Percentiles rank a stretch among this genome's conserved stretches.
These are phyloP conservation scores for Platismatia glauca DNA, from an alignment of 495 filamentous ascomycete species.

Conservation along the genomic window DNA sequence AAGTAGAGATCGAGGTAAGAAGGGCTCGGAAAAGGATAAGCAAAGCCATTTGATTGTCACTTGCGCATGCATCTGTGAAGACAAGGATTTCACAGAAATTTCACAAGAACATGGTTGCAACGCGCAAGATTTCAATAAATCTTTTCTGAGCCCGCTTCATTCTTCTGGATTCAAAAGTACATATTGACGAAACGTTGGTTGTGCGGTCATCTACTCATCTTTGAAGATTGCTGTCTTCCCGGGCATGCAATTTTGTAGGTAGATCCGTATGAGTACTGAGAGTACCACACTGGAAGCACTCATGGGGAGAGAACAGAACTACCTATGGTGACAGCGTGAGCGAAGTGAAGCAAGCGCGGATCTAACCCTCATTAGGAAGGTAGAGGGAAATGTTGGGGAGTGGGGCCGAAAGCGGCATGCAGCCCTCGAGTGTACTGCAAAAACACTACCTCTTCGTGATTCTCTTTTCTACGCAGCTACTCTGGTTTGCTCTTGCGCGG, in stretches of 20 bases:
- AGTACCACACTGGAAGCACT: no score
- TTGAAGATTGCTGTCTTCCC: neutral
- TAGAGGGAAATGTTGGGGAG: neutral
- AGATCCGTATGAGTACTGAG: no score
- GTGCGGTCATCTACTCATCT: neutral
- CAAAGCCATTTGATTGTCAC: conserved; percentile 16
- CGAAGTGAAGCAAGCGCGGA: neutral
- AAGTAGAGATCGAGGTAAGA: conserved; percentile 55
- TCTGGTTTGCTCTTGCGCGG: no score
- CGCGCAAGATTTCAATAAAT: neutral
- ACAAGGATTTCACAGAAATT: neutral
- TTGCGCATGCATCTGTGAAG: neutral
- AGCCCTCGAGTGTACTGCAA: no score
- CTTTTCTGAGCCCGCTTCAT: neutral
- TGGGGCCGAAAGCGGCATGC: neutral
- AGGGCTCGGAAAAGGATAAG: conserved; percentile 21
- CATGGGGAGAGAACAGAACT: no score
- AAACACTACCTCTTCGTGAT: no score
- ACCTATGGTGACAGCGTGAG: no score
- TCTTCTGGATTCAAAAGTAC: neutral
- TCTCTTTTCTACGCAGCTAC: no score
- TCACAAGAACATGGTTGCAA: neutral
- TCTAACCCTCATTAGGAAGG: conserved; percentile 1
- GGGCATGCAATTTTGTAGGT: neutral
- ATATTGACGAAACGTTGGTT: neutral